Base-by-base conservation (phyloP, 139 green algal species). In the Pleodorina starrii region DNA sequence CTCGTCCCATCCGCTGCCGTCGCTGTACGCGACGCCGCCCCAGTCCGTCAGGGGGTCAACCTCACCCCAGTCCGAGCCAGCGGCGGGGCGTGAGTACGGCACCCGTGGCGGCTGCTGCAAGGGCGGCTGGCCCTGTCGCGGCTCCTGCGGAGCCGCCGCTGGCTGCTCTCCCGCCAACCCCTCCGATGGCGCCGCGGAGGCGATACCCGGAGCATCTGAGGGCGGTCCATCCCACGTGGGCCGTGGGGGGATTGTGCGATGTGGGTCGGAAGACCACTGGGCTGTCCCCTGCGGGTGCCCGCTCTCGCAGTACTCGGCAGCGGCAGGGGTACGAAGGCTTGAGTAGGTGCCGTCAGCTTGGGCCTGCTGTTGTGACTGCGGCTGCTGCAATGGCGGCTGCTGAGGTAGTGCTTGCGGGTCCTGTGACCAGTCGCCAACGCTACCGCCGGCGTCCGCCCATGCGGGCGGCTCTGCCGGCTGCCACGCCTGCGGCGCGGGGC, bases 41-140 rank as follows among this genome's bases (percentile, higher is more conserved):
- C 80, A 86, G 43, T 86, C 80, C 60, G 36, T 77, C 35, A 86
- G 11, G 32, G 54, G 80, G 32, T 86, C 80, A 57, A 68, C 21
- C 38, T 75, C 54, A 54, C 80, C 80, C 80, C 80, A 86, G 11
- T 86, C 80, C 1, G 32, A 57, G n/a, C 80, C 57, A n/a, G 32
- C 54, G 27, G 48, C 44, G 4, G 77, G 29, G 19, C 63, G 63
- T 35, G 63, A 12, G 21, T 19, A 38, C 63, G 63, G 63, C 32
- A 36, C 21, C 35, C 16, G 63, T 38, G n/a, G 63, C 54, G 25
- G 54, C 54, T 66, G 54, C 54, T 73, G 63, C 2, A 38, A 73
- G 11, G 54, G 29, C 54, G 54, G 29, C 2, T 19, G 19, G n/a
- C n/a, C n/a, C n/a, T n/a, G n/a, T n/a, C n/a, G n/a, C n/a, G n/a